Percentiles rank a stretch among this genome's conserved stretches.
Evolutionary conservation across 2,329 filamentous ascomycete genomes (phyloP).

Genomic region (Westerdykella sp.): DNA sequence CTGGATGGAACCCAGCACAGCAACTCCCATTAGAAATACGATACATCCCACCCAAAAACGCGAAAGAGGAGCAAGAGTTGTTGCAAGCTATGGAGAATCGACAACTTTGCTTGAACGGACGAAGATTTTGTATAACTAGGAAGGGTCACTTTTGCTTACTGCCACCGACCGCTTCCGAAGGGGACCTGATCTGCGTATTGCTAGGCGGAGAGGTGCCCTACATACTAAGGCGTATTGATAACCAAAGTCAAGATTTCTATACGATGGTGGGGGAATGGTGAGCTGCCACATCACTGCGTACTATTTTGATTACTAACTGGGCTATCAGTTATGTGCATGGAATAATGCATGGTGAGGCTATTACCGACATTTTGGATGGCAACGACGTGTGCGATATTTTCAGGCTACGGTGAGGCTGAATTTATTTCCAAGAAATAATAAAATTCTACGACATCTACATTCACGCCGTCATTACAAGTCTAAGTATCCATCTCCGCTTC

Average conservation of each 20-base stretch:
- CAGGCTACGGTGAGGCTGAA: too few species aligned
- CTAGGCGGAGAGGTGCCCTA: neutral
- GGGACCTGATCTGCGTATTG: neutral
- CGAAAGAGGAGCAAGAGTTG: neutral
- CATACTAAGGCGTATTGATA: neutral
- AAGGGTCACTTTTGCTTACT: neutral
- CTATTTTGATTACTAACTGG: neutral
- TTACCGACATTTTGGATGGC: too few species aligned
- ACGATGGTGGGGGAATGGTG: neutral
- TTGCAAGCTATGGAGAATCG: neutral
- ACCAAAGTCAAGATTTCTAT: neutral
- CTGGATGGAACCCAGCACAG: neutral
- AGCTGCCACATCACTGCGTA: neutral
- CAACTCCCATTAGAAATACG: neutral
- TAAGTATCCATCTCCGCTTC: too few species aligned
- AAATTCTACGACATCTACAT: too few species aligned
- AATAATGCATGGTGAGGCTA: constrained; percentile 5
- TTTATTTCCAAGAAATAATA: too few species aligned
- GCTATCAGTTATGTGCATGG: constrained; percentile 3
- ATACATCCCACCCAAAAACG: neutral
- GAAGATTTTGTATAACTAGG: neutral
- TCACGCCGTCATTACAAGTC: too few species aligned
- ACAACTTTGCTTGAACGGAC: neutral
- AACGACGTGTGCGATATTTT: too few species aligned
- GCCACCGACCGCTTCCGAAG: neutral